Conservation (phyloP, 2,329 filamentous ascomycete species). For the Parafenestella ontariensis region DNA sequence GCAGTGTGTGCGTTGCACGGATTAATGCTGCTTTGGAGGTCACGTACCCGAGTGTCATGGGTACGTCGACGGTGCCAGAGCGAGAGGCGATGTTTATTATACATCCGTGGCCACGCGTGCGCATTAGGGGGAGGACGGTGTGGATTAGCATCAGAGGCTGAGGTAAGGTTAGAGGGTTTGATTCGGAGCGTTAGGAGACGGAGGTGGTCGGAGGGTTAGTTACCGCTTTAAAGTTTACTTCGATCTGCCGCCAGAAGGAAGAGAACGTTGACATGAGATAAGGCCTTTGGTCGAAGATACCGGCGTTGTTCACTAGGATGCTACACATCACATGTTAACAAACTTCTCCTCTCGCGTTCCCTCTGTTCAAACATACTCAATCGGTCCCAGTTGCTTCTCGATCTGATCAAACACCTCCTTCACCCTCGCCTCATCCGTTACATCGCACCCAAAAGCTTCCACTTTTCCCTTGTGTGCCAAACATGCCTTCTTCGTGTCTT, state of each 20-base stretch:
- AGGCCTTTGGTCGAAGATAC: conserved; percentile 35
- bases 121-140: conserved; percentile 30
- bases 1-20: conserved; percentile 39
- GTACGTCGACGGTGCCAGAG: conserved; percentile 40
- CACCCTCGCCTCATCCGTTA: conserved; percentile 23
- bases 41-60: conserved; percentile 41
- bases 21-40: conserved; percentile 38
- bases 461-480: conserved; percentile 27
- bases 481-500: conserved; percentile 31
- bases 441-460: conserved; percentile 30
- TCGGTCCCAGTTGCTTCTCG: conserved; percentile 28
- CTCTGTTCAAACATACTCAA: conserved; percentile 17
- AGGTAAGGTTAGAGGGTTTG: neutral
- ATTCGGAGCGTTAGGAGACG: no score
- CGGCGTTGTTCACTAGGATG: conserved; percentile 39
- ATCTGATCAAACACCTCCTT: conserved; percentile 21
- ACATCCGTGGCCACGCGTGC: conserved; percentile 32
- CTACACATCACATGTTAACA: neutral
- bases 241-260: conserved; percentile 38
- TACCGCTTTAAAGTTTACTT: conserved; percentile 42
- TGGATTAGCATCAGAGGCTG: conserved; percentile 38
- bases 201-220: neutral
- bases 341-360: neutral
- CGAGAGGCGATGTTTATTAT: conserved; percentile 42
- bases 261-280: conserved; percentile 37